Evolutionary conservation across 176 grass and related monocot genomes (phyloP), one percentile per base, ranked within the genome.

Genomic region (Dactylis glomerata): DNA sequence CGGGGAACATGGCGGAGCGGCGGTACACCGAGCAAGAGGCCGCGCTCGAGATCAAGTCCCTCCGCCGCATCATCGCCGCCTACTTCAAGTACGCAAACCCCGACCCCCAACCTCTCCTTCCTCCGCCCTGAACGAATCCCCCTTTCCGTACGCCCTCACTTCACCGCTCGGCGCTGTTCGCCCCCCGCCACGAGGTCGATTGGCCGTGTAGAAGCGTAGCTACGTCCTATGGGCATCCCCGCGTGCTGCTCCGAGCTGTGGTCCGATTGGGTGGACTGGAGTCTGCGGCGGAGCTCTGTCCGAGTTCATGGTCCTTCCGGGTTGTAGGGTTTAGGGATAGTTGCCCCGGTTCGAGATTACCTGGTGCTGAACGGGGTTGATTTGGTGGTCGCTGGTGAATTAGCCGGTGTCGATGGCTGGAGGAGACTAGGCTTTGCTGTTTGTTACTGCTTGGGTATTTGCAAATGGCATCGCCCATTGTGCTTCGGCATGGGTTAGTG

Each of bases 1-100:
- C 40, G 75, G 41, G 41, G 59, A 82, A 62, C 70, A 92, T 95
- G 93, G 87, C 57, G 15, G 89, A 95, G 69, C 89, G 96, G 73
- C 85, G 87, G 15, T 98, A 98, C 89, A 96, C 87, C 72, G 87
- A 98, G 81, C 82, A 92, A 42, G 96, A 98, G 87, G 85, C 93
- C 86, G 93, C 93, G 44, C 93, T 98, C 71, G 87, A 98, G 88
- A 84, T 98, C 93, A 91, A 92, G 31, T 98, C 89, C 63, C 96
- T 98, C 31, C 93, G 96, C 54, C 89, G 93, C 66, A 94, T 98
- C 88, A 86, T 98, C 87, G 77, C 85, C 78, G 93, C 96, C 86
- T 98, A 98, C 74, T 75, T 90, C 75, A 96, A 98, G 96, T 98
- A 92, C 57, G 55, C 68, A 2, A 32, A 40, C 34, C 24, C 23